Evolutionary conservation across 1,284 basidiomycete genomes (phyloP), one percentile per base, ranked within the genome.

Genomic region (Vanrija sp.): DNA sequence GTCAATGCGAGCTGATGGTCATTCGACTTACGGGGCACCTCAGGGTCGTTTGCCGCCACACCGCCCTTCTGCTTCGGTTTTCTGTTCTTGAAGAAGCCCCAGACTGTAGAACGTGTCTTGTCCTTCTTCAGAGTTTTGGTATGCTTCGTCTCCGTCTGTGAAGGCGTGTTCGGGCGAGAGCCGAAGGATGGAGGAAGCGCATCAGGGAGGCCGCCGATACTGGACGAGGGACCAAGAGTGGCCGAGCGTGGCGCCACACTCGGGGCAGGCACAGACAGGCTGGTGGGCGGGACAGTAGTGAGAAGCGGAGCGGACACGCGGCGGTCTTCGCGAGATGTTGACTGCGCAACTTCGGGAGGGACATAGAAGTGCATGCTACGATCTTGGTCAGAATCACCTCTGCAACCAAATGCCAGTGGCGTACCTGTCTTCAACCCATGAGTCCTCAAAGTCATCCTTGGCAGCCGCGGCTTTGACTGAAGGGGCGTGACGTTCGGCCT

Each of bases 91-190:
- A 74, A 57, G 9, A 72, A 58, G 7, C 67, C 62, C 72, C 72
- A 74, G 8, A 74, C 65, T 44, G 55, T 64, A 12, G 67, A 67
- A 34, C 64, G 69, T 9, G 72, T 71, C 60, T 65, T 71, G 28
- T 71, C 69, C 51, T 58, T 63, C 50, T 62, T 65, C 16, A 59
- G 44, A 4, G 57, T 44, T 6, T 28, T 8, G 54, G 43, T 26
- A 49, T 38, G 40, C 38, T 46, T n/a, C 28, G 46, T n/a, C 25
- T 48, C 44, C 49, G 43, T n/a, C 34, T 34, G 34, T 15, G 23
- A 47, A 42, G 42, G 54, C 21, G 21, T 39, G 4, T 23, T 25
- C 19, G 38, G 28, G 9, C 52, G 21, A 15, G 28, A n/a, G 16
- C 6, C 14, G 34, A 34, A 34, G 4, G 12, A 2, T 12, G 34